These are phyloP conservation scores for Colletotrichum tamarilloi DNA, from an alignment of 2,329 filamentous ascomycete species.

Conservation along the genomic window DNA sequence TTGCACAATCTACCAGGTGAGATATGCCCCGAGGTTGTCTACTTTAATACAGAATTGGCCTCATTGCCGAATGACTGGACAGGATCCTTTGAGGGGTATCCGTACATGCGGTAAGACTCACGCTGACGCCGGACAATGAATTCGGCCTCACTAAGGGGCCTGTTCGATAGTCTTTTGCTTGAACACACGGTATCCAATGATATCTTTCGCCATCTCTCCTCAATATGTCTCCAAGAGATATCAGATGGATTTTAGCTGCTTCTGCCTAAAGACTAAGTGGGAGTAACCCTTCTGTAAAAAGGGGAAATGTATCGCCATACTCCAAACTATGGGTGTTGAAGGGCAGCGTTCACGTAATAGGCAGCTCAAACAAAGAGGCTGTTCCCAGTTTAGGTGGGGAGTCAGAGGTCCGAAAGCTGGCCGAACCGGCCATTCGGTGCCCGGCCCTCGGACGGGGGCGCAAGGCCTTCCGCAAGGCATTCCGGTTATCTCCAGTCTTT, in stretches of 20 bases:
- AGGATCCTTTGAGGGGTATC: background rate
- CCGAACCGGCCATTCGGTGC: background rate
- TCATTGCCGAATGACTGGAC: background rate
- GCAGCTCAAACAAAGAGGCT: background rate
- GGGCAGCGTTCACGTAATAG: background rate
- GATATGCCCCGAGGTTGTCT: background rate
- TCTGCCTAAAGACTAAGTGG: conserved; percentile 11
- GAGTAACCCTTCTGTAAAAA: background rate
- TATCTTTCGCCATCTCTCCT: background rate
- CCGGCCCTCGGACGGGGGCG: background rate
- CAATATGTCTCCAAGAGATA: background rate
- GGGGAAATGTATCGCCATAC: background rate
- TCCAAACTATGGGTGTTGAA: background rate
- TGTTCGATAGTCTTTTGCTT: background rate
- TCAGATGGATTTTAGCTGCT: background rate
- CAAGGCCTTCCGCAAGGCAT: background rate
- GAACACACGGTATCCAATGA: background rate
- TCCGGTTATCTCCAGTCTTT: background rate
- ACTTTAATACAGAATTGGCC: background rate
- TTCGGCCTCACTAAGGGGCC: background rate
- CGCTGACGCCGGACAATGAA: background rate
- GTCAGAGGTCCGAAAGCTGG: background rate
- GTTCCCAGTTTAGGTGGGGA: background rate
- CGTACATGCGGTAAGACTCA: background rate
- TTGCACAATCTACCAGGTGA: background rate